Base-by-base conservation (phyloP, 2,329 filamentous ascomycete species). In the Microsporum audouinii region DNA sequence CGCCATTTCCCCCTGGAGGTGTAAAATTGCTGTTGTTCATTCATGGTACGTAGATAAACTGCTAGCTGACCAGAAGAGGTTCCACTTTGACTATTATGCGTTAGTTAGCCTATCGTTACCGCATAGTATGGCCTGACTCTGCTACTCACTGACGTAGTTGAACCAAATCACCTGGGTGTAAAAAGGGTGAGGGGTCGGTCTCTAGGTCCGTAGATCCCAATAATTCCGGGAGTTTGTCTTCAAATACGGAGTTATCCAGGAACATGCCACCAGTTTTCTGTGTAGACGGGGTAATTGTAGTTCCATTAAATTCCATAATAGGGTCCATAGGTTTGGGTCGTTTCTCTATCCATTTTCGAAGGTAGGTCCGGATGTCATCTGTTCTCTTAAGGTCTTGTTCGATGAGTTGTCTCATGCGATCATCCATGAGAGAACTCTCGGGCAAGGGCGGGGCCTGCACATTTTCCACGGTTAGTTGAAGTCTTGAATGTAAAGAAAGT, bases 21-120 rank as follows among this genome's bases (percentile, higher is more conserved):
- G 56, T 78, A 78, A 49, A 78, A 77, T 57, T 78, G 75, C 59
- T 71, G 71, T 57, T 76, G 75, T 57, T 71, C 72, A 23, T 72
- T 69, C 31, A 77, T 57, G 0, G 75, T 75, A 27, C 71, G 71
- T 17, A 77, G 70, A 61, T 78, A 78, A 5, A 78, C 70, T 8
- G 71, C 73, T 36, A 74, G 68, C 53, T 73, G 66, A 2, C 70
- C 62, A 1, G 69, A 70, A 4, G 58, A 57, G 53, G 61, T 61
- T 2, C 60, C 61, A n/a, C 51, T 58, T 39, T 64, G 62, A 6
- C 65, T 65, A 23, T 55, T 23, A 60, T 31, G 29, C 29, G 47
- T 63, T 33, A 65, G 61, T 59, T 29, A 51, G 45, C 23, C 27
- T 10, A 7, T 5, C 47, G 71, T 66, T 1, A 64, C 61, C 10